Conservation (phyloP, 202 grass and related monocot species). For the Alloteropsis angusta region DNA sequence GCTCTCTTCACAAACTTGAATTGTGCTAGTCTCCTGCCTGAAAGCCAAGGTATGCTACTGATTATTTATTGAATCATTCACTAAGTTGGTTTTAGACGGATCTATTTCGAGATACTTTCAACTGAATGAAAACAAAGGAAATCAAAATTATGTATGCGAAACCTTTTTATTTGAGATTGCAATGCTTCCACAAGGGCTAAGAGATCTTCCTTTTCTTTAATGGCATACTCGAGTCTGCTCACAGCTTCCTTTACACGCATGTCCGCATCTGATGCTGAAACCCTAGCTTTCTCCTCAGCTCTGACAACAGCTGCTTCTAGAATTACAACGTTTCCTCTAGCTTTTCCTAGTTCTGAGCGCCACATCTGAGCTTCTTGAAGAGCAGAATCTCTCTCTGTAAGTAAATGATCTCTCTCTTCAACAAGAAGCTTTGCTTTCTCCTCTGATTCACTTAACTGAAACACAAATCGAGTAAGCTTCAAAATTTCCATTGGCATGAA, state of each 20-base stretch:
- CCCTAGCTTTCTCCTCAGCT: constrained; percentile 84
- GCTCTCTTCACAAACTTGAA: constrained; percentile 73
- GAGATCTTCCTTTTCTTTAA: constrained; percentile 76
- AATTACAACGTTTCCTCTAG: constrained; percentile 86
- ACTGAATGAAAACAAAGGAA: neutral
- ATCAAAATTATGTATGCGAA: neutral
- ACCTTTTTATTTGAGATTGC: constrained; percentile 71
- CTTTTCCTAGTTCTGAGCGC: constrained; percentile 93
- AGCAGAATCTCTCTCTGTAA: constrained; percentile 70
- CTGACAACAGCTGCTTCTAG: constrained; percentile 87
- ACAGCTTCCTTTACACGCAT: constrained; percentile 48
- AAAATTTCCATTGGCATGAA: constrained; percentile 14
- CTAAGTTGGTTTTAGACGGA: neutral
- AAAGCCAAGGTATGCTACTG: constrained; percentile 2
- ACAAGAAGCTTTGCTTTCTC: constrained; percentile 50
- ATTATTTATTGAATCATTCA: neutral
- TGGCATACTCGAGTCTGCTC: constrained; percentile 41
- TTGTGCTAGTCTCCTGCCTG: constrained; percentile 77
- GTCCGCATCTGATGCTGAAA: constrained; percentile 52
- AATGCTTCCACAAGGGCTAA: constrained; percentile 49
- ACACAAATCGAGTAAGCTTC: constrained; percentile 20
- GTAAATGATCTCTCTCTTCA: constrained; percentile 63
- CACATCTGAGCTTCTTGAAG: constrained; percentile 85
- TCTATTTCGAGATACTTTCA: neutral
- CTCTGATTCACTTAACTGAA: constrained; percentile 66